Evolutionary conservation across 106 monocot genomes (phyloP).

Genomic region (Triglochin maritima): DNA sequence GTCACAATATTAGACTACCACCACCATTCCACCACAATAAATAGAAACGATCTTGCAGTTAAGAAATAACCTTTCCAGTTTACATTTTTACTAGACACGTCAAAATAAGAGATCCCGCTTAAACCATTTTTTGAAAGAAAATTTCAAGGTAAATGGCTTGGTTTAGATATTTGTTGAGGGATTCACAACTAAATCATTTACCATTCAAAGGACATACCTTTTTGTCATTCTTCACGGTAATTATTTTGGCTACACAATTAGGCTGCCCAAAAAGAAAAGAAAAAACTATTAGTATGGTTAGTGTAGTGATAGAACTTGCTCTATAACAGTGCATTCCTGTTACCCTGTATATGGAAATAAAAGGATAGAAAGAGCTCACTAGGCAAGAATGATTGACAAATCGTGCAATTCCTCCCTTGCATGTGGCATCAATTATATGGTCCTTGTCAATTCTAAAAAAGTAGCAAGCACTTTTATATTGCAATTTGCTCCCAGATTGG

Average conservation of each 20-base stretch:
- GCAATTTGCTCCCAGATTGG: slow-evolving; percentile 63
- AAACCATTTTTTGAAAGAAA: neutral
- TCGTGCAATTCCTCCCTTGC: slow-evolving; percentile 91
- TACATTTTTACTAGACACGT: no score
- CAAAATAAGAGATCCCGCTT: no score
- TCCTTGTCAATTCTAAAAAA: slow-evolving; percentile 95
- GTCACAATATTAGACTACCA: neutral
- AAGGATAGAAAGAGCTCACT: slow-evolving; percentile 23
- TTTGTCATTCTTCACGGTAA: slow-evolving; percentile 71
- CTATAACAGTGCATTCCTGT: neutral
- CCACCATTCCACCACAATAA: neutral
- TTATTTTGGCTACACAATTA: slow-evolving; percentile 91
- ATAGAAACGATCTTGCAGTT: neutral
- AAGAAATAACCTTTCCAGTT: no score
- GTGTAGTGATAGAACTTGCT: neutral
- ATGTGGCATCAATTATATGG: slow-evolving; percentile 90
- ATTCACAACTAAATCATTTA: no score
- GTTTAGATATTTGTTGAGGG: neutral
- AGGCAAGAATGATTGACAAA: slow-evolving; percentile 97
- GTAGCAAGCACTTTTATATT: slow-evolving; percentile 96
- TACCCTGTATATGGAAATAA: neutral
- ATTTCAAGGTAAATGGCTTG: neutral
- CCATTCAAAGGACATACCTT: slow-evolving; percentile 35
- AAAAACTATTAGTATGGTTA: neutral
- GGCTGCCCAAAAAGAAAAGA: slow-evolving; percentile 44